Evolutionary conservation across 2,329 filamentous ascomycete genomes (phyloP).

Genomic region (Phialophora macrospora): DNA sequence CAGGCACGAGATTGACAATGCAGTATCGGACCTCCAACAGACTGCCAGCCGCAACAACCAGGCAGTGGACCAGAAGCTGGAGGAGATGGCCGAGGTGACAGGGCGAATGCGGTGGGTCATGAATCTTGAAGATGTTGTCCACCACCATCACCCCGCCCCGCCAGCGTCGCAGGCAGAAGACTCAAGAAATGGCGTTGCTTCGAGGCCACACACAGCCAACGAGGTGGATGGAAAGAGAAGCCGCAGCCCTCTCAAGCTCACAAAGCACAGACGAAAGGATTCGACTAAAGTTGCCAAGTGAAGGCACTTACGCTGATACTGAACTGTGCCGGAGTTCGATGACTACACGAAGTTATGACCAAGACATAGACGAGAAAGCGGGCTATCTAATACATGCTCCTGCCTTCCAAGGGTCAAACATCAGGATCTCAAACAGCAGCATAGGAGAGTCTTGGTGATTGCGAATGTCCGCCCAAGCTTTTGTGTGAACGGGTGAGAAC

Average conservation of each 20-base stretch:
- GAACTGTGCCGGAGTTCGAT: constrained; percentile 13
- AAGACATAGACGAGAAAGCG: constrained; percentile 13
- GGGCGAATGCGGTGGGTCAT: constrained; percentile 57
- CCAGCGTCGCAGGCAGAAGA: constrained; percentile 1
- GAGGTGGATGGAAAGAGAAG: constrained; percentile 26
- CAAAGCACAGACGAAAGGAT: constrained; percentile 36
- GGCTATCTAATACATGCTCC: constrained; percentile 15
- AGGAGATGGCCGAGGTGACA: constrained; percentile 49
- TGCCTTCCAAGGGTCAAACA: neutral
- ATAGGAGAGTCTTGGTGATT: neutral
- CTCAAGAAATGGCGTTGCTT: constrained; percentile 3
- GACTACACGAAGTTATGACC: constrained; percentile 36
- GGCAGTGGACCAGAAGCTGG: constrained; percentile 46
- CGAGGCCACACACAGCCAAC: constrained; percentile 9
- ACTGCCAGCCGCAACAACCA: constrained; percentile 38
- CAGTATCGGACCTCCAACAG: constrained; percentile 42
- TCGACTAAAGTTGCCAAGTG: constrained; percentile 34
- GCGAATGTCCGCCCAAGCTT: neutral
- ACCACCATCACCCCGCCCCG: constrained; percentile 20
- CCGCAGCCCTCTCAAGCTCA: constrained; percentile 33
- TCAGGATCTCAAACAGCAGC: neutral
- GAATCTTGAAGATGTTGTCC: constrained; percentile 47
- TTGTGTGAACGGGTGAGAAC: neutral
- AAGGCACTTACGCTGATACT: constrained; percentile 11
- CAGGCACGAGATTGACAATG: constrained; percentile 49